A percentile compares a stretch with the other conserved stretches of the same genome.
phyloP scores from a whole-genome alignment of 2,329 filamentous ascomycete genomes.

The Aspergillus sp. region DNA sequence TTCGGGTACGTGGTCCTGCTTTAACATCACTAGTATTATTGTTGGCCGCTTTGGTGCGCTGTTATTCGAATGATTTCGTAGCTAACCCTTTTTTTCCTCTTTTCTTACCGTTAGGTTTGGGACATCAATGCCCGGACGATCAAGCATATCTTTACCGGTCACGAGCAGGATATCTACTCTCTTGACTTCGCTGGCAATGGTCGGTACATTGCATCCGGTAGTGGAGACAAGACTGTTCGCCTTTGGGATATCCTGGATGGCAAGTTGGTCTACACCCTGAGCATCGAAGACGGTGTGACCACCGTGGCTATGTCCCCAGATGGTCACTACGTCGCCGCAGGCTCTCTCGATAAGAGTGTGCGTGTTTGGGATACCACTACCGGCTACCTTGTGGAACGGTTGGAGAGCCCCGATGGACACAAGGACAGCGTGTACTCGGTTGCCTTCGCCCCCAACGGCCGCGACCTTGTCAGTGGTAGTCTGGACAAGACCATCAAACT shows the following conservation, averaged over 20 bases:
- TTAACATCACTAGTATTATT: not conserved
- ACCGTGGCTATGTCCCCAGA: slow-evolving; percentile 97
- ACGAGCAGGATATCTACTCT: slow-evolving; percentile 98
- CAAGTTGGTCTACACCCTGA: slow-evolving; percentile 78
- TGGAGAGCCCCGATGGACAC: slow-evolving; percentile 91
- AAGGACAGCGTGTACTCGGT: slow-evolving; percentile 97
- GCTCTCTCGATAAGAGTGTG: slow-evolving; percentile 95
- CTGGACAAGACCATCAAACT: slow-evolving; percentile 99
- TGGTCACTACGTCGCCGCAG: slow-evolving; percentile 89
- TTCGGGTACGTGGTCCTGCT: slow-evolving; percentile 65
- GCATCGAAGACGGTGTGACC: slow-evolving; percentile 95
- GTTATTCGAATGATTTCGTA: not conserved
- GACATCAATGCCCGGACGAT: slow-evolving; percentile 83
- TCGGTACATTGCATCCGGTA: slow-evolving; percentile 90
- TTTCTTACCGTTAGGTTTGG: slow-evolving; percentile 70
- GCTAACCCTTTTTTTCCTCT: not conserved
- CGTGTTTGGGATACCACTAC: slow-evolving; percentile 91
- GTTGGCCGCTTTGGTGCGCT: not conserved
- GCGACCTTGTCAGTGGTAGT: slow-evolving; percentile 90
- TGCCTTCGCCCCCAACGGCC: slow-evolving; percentile 90
- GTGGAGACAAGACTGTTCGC: slow-evolving; percentile 89
- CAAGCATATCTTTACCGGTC: slow-evolving; percentile 89
- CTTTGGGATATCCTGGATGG: slow-evolving; percentile 93
- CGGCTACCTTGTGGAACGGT: slow-evolving; percentile 83
- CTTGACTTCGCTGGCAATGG: slow-evolving; percentile 93